These are phyloP conservation scores for Ormosia emarginata DNA, from an alignment of 306 rosid species.

Conservation along the genomic window DNA sequence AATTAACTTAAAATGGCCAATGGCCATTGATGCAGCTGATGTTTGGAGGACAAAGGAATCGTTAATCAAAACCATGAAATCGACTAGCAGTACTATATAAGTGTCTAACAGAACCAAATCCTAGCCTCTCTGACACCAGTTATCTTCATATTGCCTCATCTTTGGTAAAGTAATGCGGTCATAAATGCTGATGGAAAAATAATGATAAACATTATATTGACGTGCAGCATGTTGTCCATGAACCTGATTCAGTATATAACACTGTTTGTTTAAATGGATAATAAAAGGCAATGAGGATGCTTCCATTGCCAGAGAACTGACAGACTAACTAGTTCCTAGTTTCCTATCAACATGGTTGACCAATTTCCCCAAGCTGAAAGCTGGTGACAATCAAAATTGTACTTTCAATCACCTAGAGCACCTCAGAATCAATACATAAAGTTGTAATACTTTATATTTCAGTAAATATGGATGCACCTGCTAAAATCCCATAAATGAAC, in stretches of 20 bases:
- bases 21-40: neutral
- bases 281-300: neutral
- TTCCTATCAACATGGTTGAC: neutral
- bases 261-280: neutral
- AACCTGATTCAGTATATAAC: neutral
- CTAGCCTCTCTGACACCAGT: neutral
- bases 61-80: slow-evolving; percentile 3
- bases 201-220: neutral
- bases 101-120: neutral
- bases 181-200: neutral
- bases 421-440: neutral
- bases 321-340: neutral
- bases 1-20: neutral
- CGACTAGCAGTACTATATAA: neutral
- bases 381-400: neutral
- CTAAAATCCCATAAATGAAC: neutral
- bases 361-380: neutral
- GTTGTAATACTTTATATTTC: neutral
- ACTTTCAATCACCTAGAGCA: neutral
- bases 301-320: neutral
- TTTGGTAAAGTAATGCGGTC: neutral
- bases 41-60: neutral
- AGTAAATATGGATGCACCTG: neutral
- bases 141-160: neutral
- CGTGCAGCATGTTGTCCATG: neutral